Evolutionary conservation across 345 rosid genomes (phyloP), one percentile per base, ranked within the genome.

Genomic region (Dimocarpus longan): DNA sequence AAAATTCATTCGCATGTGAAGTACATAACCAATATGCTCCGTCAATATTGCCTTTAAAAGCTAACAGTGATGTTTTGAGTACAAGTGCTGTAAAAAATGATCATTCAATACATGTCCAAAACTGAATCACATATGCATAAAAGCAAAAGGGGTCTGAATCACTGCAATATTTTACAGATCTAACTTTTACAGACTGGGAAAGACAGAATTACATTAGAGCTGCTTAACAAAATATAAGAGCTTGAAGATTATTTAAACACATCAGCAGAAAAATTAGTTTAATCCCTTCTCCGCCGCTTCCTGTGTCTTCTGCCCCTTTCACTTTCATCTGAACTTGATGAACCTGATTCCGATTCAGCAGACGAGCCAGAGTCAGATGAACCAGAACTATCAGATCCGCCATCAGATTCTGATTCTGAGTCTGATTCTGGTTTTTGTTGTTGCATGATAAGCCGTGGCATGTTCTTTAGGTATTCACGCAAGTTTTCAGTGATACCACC

Each of bases 401-500:
- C 76, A 16, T 69, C 83, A 8, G 84, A 44, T 62, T 80, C 90
- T 2, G 88, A 64, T 26, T 74, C 89, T 28, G 84, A 72, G 10
- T 70, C 86, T 2, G 87, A 85, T 48, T 83, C 90, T 1, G 89
- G 87, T 76, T 89, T 85, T 77, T 89, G 97, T 66, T 91, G 98
- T 84, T 93, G 95, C 99, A 93, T 91, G 81, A 95, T 93, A 64
- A 92, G 96, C 26, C 94, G 86, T 0, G 98, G 98, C 99, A 96
- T 90, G 81, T 96, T 94, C 94, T 96, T 94, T 80, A 92, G 70
- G 81, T 96, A 94, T 80, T 93, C 98, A 0, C 97, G 92, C 68
- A 94, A 86, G 80, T 86, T 96, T 84, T 96, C 97, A 6, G 98
- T 96, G 80, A 96, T 93, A 54, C 98, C 99, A 84, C 98, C 99